These are phyloP conservation scores for Neurospora sp. DNA, from an alignment of 2,329 filamentous ascomycete species.

Conservation along the genomic window DNA sequence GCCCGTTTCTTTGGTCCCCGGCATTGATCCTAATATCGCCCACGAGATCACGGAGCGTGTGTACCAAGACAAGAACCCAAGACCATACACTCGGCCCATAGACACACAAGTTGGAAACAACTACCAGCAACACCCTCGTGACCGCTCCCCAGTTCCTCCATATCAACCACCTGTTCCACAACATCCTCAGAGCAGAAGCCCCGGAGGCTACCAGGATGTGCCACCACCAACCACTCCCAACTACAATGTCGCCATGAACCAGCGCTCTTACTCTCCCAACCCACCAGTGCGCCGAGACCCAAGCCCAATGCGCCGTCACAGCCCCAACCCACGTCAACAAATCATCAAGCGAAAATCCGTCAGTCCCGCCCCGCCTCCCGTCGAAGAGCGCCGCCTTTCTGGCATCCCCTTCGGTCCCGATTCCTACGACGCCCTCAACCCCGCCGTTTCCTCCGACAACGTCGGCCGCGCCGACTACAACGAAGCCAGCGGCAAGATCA, in stretches of 20 bases:
- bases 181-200: constrained; percentile 32
- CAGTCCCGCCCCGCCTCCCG: constrained; percentile 53
- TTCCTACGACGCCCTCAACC: constrained; percentile 65
- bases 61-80: constrained; percentile 40
- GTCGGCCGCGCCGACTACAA: constrained; percentile 30
- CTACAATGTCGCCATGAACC: constrained; percentile 27
- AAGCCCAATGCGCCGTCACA: constrained; percentile 31
- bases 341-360: constrained; percentile 63
- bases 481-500: constrained; percentile 58
- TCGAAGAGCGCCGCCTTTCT: constrained; percentile 42
- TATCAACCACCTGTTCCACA: neutral
- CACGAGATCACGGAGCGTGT: constrained; percentile 50
- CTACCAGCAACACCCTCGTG: constrained; percentile 19
- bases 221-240: constrained; percentile 17
- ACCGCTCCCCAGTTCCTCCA: constrained; percentile 21
- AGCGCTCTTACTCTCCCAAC: constrained; percentile 33
- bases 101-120: constrained; percentile 28
- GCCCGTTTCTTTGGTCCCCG: constrained; percentile 51
- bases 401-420: constrained; percentile 65
- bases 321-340: constrained; percentile 19
- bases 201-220: constrained; percentile 29
- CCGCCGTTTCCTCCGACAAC: constrained; percentile 33
- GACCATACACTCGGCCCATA: constrained; percentile 34
- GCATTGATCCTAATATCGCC: constrained; percentile 45
- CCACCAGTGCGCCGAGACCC: constrained; percentile 19